These are phyloP conservation scores for Emmonsiellopsis sp. DNA, from an alignment of 2,329 filamentous ascomycete species.

Conservation along the genomic window DNA sequence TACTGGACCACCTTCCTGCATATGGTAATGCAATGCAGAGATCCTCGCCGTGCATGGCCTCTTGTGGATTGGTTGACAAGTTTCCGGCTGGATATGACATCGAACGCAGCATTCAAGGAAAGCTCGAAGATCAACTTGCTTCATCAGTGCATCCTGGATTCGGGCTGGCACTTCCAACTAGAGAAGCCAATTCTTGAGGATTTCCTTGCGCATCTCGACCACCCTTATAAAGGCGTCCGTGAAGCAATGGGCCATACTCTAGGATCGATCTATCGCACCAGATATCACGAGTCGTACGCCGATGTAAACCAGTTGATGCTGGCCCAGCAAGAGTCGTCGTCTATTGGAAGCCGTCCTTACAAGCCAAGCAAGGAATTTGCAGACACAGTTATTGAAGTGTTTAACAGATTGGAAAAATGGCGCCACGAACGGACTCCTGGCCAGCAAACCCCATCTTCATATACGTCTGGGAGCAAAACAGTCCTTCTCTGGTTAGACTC, in stretches of 20 bases:
- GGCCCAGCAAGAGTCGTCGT: constrained; percentile 68
- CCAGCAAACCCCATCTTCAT: constrained; percentile 85
- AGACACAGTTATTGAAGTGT: constrained; percentile 63
- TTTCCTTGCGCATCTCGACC: constrained; percentile 84
- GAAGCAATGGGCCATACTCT: constrained; percentile 90
- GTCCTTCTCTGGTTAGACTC: constrained; percentile 91
- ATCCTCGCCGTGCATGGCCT: constrained; percentile 79
- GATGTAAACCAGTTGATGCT: constrained; percentile 67
- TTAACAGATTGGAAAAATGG: constrained; percentile 76
- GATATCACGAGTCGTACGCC: constrained; percentile 89
- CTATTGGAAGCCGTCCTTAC: constrained; percentile 79
- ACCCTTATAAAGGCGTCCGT: constrained; percentile 94
- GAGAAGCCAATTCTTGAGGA: constrained; percentile 82
- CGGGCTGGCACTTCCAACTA: constrained; percentile 92
- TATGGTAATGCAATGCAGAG: constrained; percentile 76
- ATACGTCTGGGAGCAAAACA: constrained; percentile 94
- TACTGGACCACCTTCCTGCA: constrained; percentile 97
- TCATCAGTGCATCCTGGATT: constrained; percentile 76
- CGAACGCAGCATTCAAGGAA: constrained; percentile 97
- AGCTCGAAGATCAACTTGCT: constrained; percentile 90
- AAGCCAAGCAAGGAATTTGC: constrained; percentile 65
- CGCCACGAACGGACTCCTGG: constrained; percentile 73
- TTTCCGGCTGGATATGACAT: constrained; percentile 87
- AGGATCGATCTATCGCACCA: constrained; percentile 77
- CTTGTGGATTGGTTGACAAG: constrained; percentile 72